Conservation (phyloP, 164 flowering plant species). For the Kalanchoe fedtschenkoi region DNA sequence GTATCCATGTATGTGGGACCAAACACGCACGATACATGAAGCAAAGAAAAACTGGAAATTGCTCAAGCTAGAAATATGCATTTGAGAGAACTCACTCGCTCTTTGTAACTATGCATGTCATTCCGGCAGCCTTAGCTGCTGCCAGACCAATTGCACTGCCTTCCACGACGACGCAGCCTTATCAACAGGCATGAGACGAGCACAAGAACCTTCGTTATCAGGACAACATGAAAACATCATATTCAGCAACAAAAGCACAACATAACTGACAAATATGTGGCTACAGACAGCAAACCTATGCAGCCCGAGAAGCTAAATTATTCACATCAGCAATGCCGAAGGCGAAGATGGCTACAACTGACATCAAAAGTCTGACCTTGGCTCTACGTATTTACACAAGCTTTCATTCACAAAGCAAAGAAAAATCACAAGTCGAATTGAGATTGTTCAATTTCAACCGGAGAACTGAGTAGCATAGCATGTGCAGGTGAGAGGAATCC, state of each 20-base stretch:
- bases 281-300: too few species aligned
- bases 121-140: constrained; percentile 97
- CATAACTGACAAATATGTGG: too few species aligned
- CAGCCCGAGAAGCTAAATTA: too few species aligned
- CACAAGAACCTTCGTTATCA: too few species aligned
- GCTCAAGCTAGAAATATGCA: background rate
- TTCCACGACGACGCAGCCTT: constrained; percentile 90
- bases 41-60: background rate
- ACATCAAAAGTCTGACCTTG: too few species aligned
- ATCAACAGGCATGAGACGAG: too few species aligned
- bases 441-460: too few species aligned
- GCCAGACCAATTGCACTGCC: constrained; percentile 94
- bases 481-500: background rate
- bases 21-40: background rate
- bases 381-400: too few species aligned
- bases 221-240: too few species aligned
- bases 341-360: too few species aligned
- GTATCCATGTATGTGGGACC: background rate
- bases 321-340: too few species aligned
- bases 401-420: background rate
- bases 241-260: too few species aligned
- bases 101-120: constrained; percentile 86
- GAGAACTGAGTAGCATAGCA: background rate
- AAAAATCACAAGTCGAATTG: background rate
- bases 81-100: constrained; percentile 44